These are phyloP conservation scores for Colletotrichum horii DNA, from an alignment of 2,329 filamentous ascomycete genomes.

Conservation along the genomic window DNA sequence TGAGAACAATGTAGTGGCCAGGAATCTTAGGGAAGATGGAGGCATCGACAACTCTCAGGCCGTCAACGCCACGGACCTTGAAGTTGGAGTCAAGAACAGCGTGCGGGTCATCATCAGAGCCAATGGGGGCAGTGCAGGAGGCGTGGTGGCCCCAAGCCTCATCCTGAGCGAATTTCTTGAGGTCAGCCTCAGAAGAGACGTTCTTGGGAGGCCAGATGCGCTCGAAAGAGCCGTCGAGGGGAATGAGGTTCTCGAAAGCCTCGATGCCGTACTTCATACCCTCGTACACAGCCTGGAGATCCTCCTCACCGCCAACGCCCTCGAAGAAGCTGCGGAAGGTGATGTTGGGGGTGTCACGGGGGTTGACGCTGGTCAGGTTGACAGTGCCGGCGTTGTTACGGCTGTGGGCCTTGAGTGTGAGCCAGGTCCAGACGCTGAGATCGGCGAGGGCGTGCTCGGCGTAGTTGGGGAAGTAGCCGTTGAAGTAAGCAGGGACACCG, in stretches of 20 bases:
- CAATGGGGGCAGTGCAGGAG: slow-evolving; percentile 61
- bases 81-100: slow-evolving; percentile 65
- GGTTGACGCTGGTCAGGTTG: slow-evolving; percentile 63
- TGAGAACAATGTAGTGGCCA: slow-evolving; percentile 51
- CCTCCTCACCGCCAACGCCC: slow-evolving; percentile 47
- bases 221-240: slow-evolving; percentile 43
- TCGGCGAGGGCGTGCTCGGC: slow-evolving; percentile 46
- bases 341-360: slow-evolving; percentile 66
- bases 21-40: slow-evolving; percentile 56
- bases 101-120: slow-evolving; percentile 55
- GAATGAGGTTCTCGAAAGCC: slow-evolving; percentile 34
- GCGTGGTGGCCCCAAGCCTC: slow-evolving; percentile 64
- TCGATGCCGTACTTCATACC: slow-evolving; percentile 52
- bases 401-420: slow-evolving; percentile 56
- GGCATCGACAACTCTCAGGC: slow-evolving; percentile 67
- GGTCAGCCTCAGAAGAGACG: slow-evolving; percentile 43
- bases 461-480: slow-evolving; percentile 61
- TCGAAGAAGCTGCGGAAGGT: slow-evolving; percentile 60
- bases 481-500: slow-evolving; percentile 59
- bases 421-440: slow-evolving; percentile 44
- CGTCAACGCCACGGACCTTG: slow-evolving; percentile 58
- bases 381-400: slow-evolving; percentile 67
- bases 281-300: slow-evolving; percentile 46
- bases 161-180: slow-evolving; percentile 45
- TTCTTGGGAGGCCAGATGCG: slow-evolving; percentile 40